Percentiles rank a stretch among this genome's conserved stretches.
These are phyloP conservation scores for Pyropia yezoensis DNA, from an alignment of 23 red algal genomes.

Conservation along the genomic window DNA sequence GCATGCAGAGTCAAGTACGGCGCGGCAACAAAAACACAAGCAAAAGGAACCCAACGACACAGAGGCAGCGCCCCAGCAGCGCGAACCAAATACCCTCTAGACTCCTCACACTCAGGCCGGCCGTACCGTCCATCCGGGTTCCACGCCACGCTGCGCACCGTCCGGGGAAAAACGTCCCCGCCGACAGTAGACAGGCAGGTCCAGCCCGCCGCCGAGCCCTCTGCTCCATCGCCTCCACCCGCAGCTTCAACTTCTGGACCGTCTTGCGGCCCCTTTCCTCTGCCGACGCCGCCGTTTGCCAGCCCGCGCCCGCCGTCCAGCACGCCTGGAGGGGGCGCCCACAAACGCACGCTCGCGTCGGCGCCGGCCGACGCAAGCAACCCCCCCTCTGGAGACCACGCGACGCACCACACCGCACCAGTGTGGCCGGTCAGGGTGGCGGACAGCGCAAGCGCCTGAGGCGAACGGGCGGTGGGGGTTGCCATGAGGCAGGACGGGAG, in stretches of 20 bases:
- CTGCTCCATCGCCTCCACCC: background rate
- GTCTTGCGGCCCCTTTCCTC: background rate
- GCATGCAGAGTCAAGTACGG: no score
- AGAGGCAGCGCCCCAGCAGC: no score
- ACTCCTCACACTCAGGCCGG: no score
- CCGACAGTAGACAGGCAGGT: conserved; percentile 19
- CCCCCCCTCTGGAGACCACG: conserved; percentile 54
- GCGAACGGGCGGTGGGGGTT: no score
- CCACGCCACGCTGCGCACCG: conserved; percentile 50
- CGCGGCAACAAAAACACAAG: no score
- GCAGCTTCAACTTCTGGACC: background rate
- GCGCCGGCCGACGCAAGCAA: conserved; percentile 71
- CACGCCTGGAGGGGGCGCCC: conserved; percentile 11
- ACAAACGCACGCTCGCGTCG: conserved; percentile 58
- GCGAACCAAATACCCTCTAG: no score
- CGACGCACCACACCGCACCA: conserved; percentile 67
- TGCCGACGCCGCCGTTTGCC: no score
- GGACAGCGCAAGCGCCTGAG: background rate
- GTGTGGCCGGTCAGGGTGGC: conserved; percentile 30
- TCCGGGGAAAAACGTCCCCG: conserved; percentile 41
- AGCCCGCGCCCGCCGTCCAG: no score
- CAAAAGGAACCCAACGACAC: no score
- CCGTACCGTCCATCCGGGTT: conserved; percentile 30
- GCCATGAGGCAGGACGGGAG: no score
- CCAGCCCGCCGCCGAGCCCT: conserved; percentile 1